phyloP scores from a whole-genome alignment of 2,329 filamentous ascomycete genomes.

The Fusarium liriodendri region DNA sequence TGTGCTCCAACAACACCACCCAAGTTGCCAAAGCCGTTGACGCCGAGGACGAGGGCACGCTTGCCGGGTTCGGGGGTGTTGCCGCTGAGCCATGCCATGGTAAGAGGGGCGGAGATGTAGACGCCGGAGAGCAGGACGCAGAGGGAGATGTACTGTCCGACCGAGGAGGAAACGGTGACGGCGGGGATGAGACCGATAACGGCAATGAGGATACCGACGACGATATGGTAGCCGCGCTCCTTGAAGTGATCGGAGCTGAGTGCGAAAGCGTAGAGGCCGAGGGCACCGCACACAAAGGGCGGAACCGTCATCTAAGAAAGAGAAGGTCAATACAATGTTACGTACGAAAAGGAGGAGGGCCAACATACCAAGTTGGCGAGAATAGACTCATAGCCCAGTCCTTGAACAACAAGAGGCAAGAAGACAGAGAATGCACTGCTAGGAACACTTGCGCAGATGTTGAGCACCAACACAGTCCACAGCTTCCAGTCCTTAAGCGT shows the following conservation, averaged over 20 bases:
- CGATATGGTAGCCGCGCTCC: slow-evolving; percentile 43
- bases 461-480: slow-evolving; percentile 41
- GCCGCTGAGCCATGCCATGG: slow-evolving; percentile 44
- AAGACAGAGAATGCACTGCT: slow-evolving; percentile 44
- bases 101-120: slow-evolving; percentile 43
- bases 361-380: slow-evolving; percentile 39
- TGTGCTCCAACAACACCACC: slow-evolving; percentile 43
- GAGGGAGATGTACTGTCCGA: slow-evolving; percentile 39
- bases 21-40: slow-evolving; percentile 44
- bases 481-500: slow-evolving; percentile 44
- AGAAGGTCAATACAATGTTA: slow-evolving; percentile 2
- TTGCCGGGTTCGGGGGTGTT: slow-evolving; percentile 46
- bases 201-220: slow-evolving; percentile 37
- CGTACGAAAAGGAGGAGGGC: not conserved
- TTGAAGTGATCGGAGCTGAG: slow-evolving; percentile 40
- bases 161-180: slow-evolving; percentile 35
- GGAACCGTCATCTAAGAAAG: slow-evolving; percentile 41
- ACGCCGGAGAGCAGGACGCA: slow-evolving; percentile 42
- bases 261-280: slow-evolving; percentile 43
- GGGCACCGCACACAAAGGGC: slow-evolving; percentile 42
- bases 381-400: slow-evolving; percentile 43
- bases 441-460: slow-evolving; percentile 44
- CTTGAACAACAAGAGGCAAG: slow-evolving; percentile 42
- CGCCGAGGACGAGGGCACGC: slow-evolving; percentile 42
- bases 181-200: slow-evolving; percentile 41